These are phyloP conservation scores for Colletotrichum sp. DNA, from an alignment of 2,329 filamentous ascomycete genomes.

Conservation along the genomic window DNA sequence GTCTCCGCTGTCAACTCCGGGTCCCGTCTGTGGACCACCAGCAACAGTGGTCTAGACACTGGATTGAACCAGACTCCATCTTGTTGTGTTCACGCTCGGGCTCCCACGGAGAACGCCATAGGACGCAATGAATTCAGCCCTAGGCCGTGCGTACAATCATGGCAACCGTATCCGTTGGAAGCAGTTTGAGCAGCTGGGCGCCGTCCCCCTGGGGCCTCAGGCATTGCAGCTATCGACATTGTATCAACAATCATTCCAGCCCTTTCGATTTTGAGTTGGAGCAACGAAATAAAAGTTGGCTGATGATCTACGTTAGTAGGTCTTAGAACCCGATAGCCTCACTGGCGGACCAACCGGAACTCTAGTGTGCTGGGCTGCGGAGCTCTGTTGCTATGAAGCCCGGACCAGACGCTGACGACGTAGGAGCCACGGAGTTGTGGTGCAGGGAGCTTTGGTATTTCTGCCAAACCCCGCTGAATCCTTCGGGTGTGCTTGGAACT, in stretches of 20 bases:
- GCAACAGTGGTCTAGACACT: background rate
- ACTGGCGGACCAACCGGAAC: background rate
- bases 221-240: background rate
- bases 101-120: background rate
- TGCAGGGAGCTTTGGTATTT: background rate
- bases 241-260: background rate
- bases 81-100: background rate
- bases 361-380: background rate
- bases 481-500: background rate
- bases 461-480: background rate
- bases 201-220: background rate
- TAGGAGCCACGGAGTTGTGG: background rate
- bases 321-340: background rate
- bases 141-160: background rate
- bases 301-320: background rate
- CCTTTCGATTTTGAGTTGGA: background rate
- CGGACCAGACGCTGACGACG: background rate
- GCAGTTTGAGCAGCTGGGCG: background rate
- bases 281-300: background rate
- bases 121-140: background rate
- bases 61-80: background rate
- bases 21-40: background rate
- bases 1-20: conserved; percentile 4
- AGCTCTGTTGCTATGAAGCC: background rate
- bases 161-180: background rate